Percentiles rank a stretch among this genome's conserved stretches.
Conservation (phyloP, 805 yeast species). For the Myxozyma lipomycoides region DNA sequence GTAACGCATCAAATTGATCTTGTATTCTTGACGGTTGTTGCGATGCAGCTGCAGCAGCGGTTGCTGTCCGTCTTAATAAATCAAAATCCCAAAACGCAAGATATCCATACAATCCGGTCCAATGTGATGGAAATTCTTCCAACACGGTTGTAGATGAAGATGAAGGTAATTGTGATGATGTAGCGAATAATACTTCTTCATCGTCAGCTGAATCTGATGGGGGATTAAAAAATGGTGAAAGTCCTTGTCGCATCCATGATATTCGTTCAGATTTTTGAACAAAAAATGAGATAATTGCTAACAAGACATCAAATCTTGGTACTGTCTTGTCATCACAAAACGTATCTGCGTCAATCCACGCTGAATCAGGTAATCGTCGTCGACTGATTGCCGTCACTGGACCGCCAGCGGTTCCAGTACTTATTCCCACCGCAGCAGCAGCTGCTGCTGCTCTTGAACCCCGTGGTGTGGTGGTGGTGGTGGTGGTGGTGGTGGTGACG, state of each 20-base stretch:
- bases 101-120: conserved; percentile 25
- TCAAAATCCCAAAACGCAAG: conserved; percentile 28
- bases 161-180: background rate
- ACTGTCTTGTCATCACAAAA: conserved; percentile 4
- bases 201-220: conserved; percentile 21
- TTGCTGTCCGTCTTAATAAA: conserved; percentile 13
- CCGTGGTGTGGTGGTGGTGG: conserved; percentile 1
- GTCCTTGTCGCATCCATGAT: conserved; percentile 16
- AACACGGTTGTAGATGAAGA: background rate
- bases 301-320: conserved; percentile 21
- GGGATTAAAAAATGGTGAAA: conserved; percentile 23
- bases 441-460: conserved; percentile 1
- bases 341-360: conserved; percentile 11
- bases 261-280: conserved; percentile 16
- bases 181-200: background rate
- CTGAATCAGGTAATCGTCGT: conserved; percentile 18
- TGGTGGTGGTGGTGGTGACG: background rate
- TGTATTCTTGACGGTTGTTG: conserved; percentile 4
- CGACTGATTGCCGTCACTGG: conserved; percentile 8
- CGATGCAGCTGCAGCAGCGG: background rate
- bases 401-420: conserved; percentile 6
- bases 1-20: conserved; percentile 25
- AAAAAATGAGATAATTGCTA: conserved; percentile 20
- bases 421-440: background rate
- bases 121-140: conserved; percentile 20